Conservation (phyloP, 225 moss, liverwort and hornwort genomes). For the Lunularia cruciata region DNA sequence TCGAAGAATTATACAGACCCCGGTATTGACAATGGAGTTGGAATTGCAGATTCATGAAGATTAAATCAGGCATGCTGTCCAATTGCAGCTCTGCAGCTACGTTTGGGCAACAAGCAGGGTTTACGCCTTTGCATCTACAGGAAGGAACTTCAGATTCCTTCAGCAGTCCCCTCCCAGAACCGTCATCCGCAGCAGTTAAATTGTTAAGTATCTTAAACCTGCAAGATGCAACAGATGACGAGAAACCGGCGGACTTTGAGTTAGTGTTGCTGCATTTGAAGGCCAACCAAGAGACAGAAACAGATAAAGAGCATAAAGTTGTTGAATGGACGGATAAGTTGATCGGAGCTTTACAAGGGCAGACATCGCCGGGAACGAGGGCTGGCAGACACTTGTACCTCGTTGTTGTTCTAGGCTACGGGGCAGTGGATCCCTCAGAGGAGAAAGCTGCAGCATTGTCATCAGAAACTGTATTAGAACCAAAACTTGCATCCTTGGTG, state of each 20-base stretch:
- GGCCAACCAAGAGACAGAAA: slow-evolving; percentile 17
- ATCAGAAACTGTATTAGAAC: slow-evolving; percentile 27
- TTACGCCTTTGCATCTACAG: slow-evolving; percentile 35
- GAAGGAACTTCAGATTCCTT: slow-evolving; percentile 6
- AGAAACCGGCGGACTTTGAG: slow-evolving; percentile 45
- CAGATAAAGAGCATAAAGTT: slow-evolving; percentile 26
- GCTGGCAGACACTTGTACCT: slow-evolving; percentile 72
- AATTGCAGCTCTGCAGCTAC: slow-evolving; percentile 30
- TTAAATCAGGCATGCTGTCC: slow-evolving; percentile 40
- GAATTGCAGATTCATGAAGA: slow-evolving; percentile 44
- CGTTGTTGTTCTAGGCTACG: slow-evolving; percentile 76
- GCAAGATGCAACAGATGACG: slow-evolving; percentile 37
- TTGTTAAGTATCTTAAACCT: slow-evolving; percentile 61
- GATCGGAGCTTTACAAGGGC: slow-evolving; percentile 50
- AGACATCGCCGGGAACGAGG: slow-evolving; percentile 61
- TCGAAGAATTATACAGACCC: not conserved
- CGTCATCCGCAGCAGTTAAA: slow-evolving; percentile 27
- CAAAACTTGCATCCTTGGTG: slow-evolving; percentile 54
- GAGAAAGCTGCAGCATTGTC: slow-evolving; percentile 14
- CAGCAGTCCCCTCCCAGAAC: slow-evolving; percentile 14
- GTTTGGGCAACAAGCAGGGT: slow-evolving; percentile 40
- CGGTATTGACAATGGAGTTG: not conserved
- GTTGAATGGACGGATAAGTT: slow-evolving; percentile 57
- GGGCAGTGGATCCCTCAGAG: slow-evolving; percentile 36
- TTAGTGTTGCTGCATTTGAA: slow-evolving; percentile 65